Evolutionary conservation across 1,139 yeast genomes (phyloP).

Genomic region (Blastobotrys malaysiensis): DNA sequence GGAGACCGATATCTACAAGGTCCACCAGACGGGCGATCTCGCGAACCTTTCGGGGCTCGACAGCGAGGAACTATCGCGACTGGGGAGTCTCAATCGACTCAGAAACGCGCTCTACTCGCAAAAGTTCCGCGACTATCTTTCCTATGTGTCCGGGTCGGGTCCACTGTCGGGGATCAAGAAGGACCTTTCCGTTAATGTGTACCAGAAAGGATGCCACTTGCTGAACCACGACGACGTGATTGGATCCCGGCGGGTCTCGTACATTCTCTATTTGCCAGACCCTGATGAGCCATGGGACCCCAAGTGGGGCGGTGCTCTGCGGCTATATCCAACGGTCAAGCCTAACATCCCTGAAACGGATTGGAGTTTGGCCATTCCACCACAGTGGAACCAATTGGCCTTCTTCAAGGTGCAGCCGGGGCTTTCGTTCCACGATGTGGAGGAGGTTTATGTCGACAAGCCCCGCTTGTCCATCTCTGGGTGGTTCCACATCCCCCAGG

Average conservation of each 20-base stretch:
- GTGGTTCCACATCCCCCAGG: slow-evolving; percentile 97
- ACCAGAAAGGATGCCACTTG: slow-evolving; percentile 88
- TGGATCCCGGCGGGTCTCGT: slow-evolving; percentile 90
- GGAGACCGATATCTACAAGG: slow-evolving; percentile 96
- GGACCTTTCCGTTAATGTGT: slow-evolving; percentile 88
- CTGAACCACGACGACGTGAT: slow-evolving; percentile 96
- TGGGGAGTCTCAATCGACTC: slow-evolving; percentile 69
- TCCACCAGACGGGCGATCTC: slow-evolving; percentile 90
- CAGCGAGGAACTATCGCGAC: slow-evolving; percentile 63
- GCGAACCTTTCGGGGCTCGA: slow-evolving; percentile 87
- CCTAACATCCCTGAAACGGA: slow-evolving; percentile 90
- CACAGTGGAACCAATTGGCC: slow-evolving; percentile 94
- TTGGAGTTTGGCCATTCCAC: slow-evolving; percentile 62
- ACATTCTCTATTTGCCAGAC: slow-evolving; percentile 85
- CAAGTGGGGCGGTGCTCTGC: slow-evolving; percentile 85
- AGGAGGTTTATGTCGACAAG: slow-evolving; percentile 86
- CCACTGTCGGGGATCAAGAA: slow-evolving; percentile 83
- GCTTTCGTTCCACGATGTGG: slow-evolving; percentile 93
- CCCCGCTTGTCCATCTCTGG: slow-evolving; percentile 93
- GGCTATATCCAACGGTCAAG: slow-evolving; percentile 79
- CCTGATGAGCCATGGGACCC: slow-evolving; percentile 86
- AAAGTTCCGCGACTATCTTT: slow-evolving; percentile 74
- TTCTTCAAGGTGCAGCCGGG: slow-evolving; percentile 97
- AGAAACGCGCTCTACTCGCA: slow-evolving; percentile 85
- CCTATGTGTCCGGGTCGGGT: slow-evolving; percentile 83